Base-by-base conservation (phyloP, 148 eudicot species). In the Selenicereus undatus region DNA sequence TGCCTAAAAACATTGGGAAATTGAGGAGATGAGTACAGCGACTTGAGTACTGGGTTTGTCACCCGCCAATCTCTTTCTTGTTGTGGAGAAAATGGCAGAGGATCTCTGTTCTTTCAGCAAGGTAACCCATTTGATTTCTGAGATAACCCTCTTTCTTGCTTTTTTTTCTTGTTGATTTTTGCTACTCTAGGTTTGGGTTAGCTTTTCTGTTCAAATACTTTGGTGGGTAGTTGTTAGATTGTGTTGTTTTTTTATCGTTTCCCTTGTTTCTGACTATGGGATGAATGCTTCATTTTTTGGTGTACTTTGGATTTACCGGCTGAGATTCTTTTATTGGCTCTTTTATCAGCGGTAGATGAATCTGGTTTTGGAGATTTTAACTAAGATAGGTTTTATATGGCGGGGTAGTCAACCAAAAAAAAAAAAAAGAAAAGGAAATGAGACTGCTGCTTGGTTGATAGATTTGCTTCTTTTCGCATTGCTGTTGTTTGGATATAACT, bases 1-100 rank as follows among this genome's bases (percentile, higher is more conserved):
- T 56, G 30, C 1, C 42, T 43, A 9, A 1, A 43, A 66, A 66
- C 50, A 73, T 78, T 27, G 20, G 20, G 18, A 68, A 66, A 11
- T 24, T 56, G 17, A 35, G 22, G 17, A 35, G 22, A 30, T 39
- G 48, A 24, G 35, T 16, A 60, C 29, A 11, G 30, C 43, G 24
- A 30, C 24, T 7, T 75, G 50, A 81, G 7, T 26, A 20, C 81
- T 64, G 82, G 60, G 71, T 77, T 45, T 78, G 26, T 42, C 36
- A 21, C 39, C 76, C 78, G 45, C 13, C 32, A 36, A 42, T 65
- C 26, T 77, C 60, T 35, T 36, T 51, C 22, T 3, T 71, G 82
- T 54, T 66, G 43, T 71, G 52, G 76, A 77, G 60, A 52, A 27
- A 76, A 91, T 91, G 93, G 93, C 88, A 26, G 97, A 90, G 64